Evolutionary conservation across 495 filamentous ascomycete genomes (phyloP).

Genomic region (Sabuloglossum arenarium): DNA sequence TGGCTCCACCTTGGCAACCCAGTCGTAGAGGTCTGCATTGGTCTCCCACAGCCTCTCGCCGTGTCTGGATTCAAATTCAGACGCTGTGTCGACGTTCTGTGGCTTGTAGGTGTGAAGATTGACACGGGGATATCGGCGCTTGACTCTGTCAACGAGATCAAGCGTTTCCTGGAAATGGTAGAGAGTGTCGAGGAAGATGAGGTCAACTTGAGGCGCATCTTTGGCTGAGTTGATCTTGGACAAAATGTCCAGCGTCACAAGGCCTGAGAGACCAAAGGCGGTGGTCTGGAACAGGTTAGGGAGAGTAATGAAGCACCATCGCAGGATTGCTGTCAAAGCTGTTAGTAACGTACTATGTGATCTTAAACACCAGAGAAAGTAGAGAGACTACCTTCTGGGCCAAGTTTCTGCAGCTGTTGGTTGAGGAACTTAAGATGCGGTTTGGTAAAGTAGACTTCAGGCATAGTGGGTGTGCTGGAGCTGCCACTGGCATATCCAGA

Average conservation of each 20-base stretch:
- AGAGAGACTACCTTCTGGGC: constrained; percentile 38
- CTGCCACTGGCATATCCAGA: constrained; percentile 75
- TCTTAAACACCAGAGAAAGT: constrained; percentile 10
- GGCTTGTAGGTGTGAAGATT: constrained; percentile 82
- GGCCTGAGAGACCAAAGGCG: constrained; percentile 87
- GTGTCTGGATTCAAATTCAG: constrained; percentile 62
- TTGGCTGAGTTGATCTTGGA: constrained; percentile 59
- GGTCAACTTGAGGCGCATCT: constrained; percentile 45
- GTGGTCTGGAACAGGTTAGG: constrained; percentile 89
- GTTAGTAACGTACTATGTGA: constrained; percentile 3
- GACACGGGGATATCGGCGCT: constrained; percentile 51
- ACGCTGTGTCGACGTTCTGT: constrained; percentile 39
- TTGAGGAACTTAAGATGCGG: constrained; percentile 82
- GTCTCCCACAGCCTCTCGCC: constrained; percentile 72
- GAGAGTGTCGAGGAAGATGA: constrained; percentile 93
- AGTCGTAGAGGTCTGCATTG: constrained; percentile 83
- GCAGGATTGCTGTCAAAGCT: constrained; percentile 46
- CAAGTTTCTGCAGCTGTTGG: constrained; percentile 61
- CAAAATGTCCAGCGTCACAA: constrained; percentile 88
- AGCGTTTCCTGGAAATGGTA: constrained; percentile 90
- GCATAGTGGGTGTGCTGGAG: constrained; percentile 39
- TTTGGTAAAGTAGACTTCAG: constrained; percentile 70
- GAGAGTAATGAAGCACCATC: constrained; percentile 79
- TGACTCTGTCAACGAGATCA: constrained; percentile 58
- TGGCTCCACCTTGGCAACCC: constrained; percentile 91